These are phyloP conservation scores for Stenocarpella maydis DNA, from an alignment of 2,329 filamentous ascomycete genomes.

Conservation along the genomic window DNA sequence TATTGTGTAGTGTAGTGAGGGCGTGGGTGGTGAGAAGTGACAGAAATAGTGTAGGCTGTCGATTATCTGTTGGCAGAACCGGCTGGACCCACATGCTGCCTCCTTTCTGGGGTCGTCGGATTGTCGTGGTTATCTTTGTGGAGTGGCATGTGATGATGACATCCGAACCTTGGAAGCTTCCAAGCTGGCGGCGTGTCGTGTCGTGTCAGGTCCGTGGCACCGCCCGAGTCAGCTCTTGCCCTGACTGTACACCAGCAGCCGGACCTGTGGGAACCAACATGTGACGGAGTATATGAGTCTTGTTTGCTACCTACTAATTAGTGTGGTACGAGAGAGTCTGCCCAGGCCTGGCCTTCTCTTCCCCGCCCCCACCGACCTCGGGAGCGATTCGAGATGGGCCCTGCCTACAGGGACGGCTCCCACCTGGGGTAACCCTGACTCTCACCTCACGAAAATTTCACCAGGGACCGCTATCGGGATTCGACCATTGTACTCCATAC, in stretches of 20 bases:
- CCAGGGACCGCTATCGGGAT: slow-evolving; percentile 28
- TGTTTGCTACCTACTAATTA: not conserved
- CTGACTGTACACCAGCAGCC: no score
- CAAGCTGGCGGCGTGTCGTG: not conserved
- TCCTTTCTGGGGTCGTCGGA: slow-evolving; percentile 3
- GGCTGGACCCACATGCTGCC: not conserved
- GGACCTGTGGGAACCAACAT: no score
- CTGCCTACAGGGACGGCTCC: not conserved
- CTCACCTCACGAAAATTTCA: slow-evolving; percentile 25
- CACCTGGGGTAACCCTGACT: not conserved
- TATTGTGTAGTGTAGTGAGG: no score
- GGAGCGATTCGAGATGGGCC: not conserved
- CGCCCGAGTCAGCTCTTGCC: slow-evolving; percentile 12
- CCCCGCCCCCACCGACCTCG: slow-evolving; percentile 11
- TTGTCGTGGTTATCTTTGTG: not conserved
- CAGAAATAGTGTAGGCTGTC: not conserved
- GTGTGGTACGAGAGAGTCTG: no score
- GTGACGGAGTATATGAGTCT: not conserved
- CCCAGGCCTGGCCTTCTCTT: no score
- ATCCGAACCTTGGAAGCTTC: not conserved
- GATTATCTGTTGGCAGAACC: not conserved
- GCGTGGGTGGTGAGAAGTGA: slow-evolving; percentile 16
- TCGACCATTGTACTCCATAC: no score
- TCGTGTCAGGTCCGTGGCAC: not conserved
- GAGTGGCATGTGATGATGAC: slow-evolving; percentile 23